phyloP scores from a whole-genome alignment of 148 eudicot species.

The Cornus kousa region DNA sequence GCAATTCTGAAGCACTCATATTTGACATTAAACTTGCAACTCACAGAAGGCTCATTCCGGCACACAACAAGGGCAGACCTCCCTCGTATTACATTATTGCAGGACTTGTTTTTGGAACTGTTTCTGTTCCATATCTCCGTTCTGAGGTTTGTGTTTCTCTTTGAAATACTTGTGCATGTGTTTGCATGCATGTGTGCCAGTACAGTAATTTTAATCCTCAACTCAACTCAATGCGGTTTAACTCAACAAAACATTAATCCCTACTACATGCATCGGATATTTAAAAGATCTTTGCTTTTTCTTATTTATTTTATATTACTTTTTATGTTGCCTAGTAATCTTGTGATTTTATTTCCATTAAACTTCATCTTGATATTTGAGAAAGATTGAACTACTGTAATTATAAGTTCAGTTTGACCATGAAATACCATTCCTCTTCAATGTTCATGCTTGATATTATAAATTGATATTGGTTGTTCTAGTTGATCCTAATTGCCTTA shows the following conservation, averaged over 20 bases:
- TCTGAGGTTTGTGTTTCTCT: constrained; percentile 33
- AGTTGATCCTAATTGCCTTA: neutral
- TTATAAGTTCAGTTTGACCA: neutral
- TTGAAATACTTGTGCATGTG: neutral
- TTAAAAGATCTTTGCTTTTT: neutral
- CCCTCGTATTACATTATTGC: constrained; percentile 54
- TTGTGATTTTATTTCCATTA: neutral
- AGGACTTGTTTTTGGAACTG: constrained; percentile 45
- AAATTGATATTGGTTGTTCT: neutral
- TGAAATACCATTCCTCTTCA: neutral
- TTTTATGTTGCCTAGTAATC: neutral
- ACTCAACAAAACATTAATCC: neutral
- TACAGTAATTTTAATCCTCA: neutral
- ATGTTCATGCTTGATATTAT: neutral
- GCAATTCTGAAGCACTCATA: constrained; percentile 34
- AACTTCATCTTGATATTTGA: neutral
- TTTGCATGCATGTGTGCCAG: neutral
- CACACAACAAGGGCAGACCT: constrained; percentile 43
- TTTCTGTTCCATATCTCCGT: constrained; percentile 49
- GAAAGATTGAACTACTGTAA: neutral
- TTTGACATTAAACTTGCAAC: constrained; percentile 44
- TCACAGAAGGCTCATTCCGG: constrained; percentile 43
- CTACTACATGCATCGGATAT: neutral
- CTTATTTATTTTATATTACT: neutral
- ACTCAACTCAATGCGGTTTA: too few species aligned